phyloP scores from a whole-genome alignment of 257 asterid species.

The Leonotis leonurus region DNA sequence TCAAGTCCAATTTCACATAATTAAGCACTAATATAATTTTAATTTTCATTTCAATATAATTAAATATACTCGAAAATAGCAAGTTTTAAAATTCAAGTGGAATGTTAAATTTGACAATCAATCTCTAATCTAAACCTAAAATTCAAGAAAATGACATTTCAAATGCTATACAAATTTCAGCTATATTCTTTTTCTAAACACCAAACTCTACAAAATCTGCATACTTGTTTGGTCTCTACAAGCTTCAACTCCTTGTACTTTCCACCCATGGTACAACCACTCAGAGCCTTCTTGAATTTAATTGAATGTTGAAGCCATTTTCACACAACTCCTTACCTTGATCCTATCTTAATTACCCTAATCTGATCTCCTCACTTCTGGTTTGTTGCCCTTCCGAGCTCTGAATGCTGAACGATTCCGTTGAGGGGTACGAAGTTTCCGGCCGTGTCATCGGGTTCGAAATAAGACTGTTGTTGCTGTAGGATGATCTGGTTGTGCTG shows the following conservation, averaged over 20 bases:
- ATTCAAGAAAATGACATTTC: neutral
- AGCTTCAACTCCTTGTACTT: neutral
- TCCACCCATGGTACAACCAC: neutral
- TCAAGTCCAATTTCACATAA: too few relatives aligned
- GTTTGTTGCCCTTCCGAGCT: slow-evolving; percentile 40
- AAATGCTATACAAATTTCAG: neutral
- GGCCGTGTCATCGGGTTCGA: slow-evolving; percentile 26
- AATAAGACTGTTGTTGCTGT: slow-evolving; percentile 39
- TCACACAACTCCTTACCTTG: neutral
- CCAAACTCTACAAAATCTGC: slow-evolving; percentile 12
- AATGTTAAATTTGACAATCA: slow-evolving; percentile 21
- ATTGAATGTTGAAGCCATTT: neutral
- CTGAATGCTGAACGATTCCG: slow-evolving; percentile 48
- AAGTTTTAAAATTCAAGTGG: too few relatives aligned
- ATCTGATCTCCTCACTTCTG: slow-evolving; percentile 12
- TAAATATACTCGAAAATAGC: too few relatives aligned
- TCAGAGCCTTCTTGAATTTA: neutral
- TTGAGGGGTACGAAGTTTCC: slow-evolving; percentile 36
- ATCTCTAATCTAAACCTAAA: neutral
- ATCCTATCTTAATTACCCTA: neutral
- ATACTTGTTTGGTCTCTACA: neutral
- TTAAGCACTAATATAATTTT: too few relatives aligned
- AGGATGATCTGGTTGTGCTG: slow-evolving; percentile 40
- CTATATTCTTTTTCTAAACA: neutral
- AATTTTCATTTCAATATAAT: too few relatives aligned